Evolutionary conservation across 78 protist genomes (phyloP), one percentile per base, ranked within the genome.

Genomic region (Cavenderia fasciculata): DNA sequence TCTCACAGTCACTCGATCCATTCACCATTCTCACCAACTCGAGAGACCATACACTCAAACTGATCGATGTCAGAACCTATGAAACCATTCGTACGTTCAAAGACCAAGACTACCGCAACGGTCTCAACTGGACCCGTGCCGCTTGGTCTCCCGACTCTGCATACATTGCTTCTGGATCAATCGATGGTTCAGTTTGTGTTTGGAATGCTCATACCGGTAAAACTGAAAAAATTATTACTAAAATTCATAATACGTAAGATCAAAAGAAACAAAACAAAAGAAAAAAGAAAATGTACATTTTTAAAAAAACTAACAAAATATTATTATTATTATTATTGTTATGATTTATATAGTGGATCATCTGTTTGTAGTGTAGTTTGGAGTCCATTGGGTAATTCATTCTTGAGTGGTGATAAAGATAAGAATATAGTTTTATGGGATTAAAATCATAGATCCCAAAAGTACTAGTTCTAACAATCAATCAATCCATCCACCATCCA

Each of bases 11-110:
- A 23, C 34, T 44, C 51, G 93, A 92, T 19, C 36, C 84, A 23
- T 47, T 66, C 18, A 44, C 18, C 31, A 43, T 93, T 11, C 90
- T 95, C 8, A 90, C 95, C 31, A 85, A 85, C 57, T 73, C 94
- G 7, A 52, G 95, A 25, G 97, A 95, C 76, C 93, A 92, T 29
- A 68, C 88, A 5, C 82, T 95, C 27, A 92, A 88, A 43, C 84
- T 95, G 23, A 63, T 95, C 54, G 97, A 95, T 51, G 12, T 89
- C 16, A 76, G 95, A 25, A 95, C 92, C 72, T 54, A 43, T 68
- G 70, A 73, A 25, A 68, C 57, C 0, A 36, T 92, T 6, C 41
- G n/a, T n/a, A 91, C 95, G 16, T 92, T 87, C 52, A 78, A 63
- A 33, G 90, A 86, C 43, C 85, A 51, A 41, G 88, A 73, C 51